Evolutionary conservation across 2,329 filamentous ascomycete genomes (phyloP).

Genomic region (Elsinoe ampelina): DNA sequence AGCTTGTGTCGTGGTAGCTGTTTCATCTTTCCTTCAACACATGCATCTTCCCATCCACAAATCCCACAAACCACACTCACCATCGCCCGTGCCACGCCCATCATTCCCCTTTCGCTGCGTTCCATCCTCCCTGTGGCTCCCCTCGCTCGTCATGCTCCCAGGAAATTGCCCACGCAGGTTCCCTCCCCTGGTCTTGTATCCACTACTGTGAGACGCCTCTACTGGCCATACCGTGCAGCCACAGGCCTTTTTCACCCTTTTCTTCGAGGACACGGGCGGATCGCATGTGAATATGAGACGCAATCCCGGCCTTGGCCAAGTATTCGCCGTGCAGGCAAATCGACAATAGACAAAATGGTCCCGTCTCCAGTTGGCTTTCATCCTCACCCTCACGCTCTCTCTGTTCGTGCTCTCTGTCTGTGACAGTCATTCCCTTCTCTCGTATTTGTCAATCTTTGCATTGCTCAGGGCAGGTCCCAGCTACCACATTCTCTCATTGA

Average conservation of each 20-base stretch:
- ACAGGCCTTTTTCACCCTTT: not conserved
- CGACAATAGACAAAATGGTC: slow-evolving; percentile 6
- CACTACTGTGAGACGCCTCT: slow-evolving; percentile 9
- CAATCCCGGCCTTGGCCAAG: not conserved
- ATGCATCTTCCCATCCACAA: not conserved
- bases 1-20: slow-evolving; percentile 1
- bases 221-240: slow-evolving; percentile 1
- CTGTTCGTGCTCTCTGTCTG: slow-evolving; percentile 2
- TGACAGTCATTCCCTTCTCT: slow-evolving; percentile 6
- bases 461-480: slow-evolving; percentile 2
- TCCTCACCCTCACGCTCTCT: not conserved
- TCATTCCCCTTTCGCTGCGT: not conserved
- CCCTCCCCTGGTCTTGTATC: not conserved
- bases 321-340: not conserved
- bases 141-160: not conserved
- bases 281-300: slow-evolving; percentile 6
- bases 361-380: not conserved
- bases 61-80: not conserved
- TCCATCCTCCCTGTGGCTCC: not conserved
- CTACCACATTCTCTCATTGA: slow-evolving; percentile 8
- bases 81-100: not conserved
- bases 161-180: not conserved
- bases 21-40: slow-evolving; percentile 3
- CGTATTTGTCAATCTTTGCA: not conserved
- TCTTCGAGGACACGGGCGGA: not conserved